phyloP scores from a whole-genome alignment of 2,329 filamentous ascomycete genomes.

The Endocalyx cinctus region DNA sequence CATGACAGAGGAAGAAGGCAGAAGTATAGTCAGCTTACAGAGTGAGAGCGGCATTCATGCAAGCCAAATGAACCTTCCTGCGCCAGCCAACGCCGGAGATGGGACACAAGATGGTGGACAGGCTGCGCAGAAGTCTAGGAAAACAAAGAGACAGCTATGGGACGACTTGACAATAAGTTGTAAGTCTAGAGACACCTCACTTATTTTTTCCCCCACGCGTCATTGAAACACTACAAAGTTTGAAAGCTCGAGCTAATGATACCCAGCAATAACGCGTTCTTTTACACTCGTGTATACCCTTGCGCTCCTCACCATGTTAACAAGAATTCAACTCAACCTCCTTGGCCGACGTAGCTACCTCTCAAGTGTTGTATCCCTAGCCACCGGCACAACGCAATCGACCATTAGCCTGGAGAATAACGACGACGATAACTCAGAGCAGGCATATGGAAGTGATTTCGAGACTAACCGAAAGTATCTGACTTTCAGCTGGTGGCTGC shows the following conservation, averaged over 20 bases:
- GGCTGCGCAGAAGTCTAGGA: constrained; percentile 51
- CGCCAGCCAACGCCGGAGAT: constrained; percentile 38
- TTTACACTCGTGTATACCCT: constrained; percentile 92
- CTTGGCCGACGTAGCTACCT: constrained; percentile 93
- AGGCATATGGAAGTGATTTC: constrained; percentile 86
- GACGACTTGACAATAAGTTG: constrained; percentile 95
- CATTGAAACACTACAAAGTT: too few species aligned
- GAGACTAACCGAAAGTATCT: constrained; percentile 94
- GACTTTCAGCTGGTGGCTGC: constrained; percentile 96
- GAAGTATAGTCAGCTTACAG: constrained; percentile 69
- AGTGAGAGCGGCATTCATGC: constrained; percentile 81
- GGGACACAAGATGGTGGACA: constrained; percentile 37
- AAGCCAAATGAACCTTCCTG: constrained; percentile 65
- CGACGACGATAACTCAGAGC: constrained; percentile 80
- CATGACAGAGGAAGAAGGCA: constrained; percentile 75
- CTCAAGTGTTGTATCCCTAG: constrained; percentile 88
- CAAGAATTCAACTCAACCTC: constrained; percentile 92
- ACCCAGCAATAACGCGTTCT: constrained; percentile 76
- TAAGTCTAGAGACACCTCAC: too few species aligned
- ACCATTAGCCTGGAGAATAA: constrained; percentile 89
- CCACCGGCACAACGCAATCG: constrained; percentile 66
- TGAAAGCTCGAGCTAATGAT: too few species aligned
- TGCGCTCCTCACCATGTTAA: constrained; percentile 83
- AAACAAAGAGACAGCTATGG: constrained; percentile 91
- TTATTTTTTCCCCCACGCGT: too few species aligned